phyloP scores from a whole-genome alignment of 129 eudicot species.

The Lactuca sativa region DNA sequence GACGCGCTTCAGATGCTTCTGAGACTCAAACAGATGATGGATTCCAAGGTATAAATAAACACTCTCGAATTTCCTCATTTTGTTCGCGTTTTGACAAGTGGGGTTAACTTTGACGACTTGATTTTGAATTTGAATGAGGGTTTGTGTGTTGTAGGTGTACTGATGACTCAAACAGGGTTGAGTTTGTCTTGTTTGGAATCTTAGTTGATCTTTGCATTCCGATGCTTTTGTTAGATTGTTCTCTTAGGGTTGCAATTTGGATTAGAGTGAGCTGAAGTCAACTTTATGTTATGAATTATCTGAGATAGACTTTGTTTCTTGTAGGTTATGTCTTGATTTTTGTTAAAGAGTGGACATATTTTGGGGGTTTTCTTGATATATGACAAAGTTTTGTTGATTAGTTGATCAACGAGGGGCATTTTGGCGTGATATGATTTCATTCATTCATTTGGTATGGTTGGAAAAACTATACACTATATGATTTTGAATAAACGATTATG shows the following conservation, averaged over 20 bases:
- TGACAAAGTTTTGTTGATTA: conserved; percentile 20
- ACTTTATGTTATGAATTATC: neutral
- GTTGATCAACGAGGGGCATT: conserved; percentile 2
- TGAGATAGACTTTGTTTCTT: neutral
- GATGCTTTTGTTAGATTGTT: conserved; percentile 14
- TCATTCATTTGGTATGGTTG: conserved; percentile 1
- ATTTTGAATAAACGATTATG: neutral
- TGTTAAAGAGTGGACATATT: neutral
- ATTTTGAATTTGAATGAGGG: conserved; percentile 19
- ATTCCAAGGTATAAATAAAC: conserved; percentile 51
- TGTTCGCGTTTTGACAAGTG: conserved; percentile 13
- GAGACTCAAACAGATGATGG: conserved; percentile 86
- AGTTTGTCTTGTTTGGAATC: conserved; percentile 18
- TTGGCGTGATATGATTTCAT: neutral
- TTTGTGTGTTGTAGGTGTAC: conserved; percentile 14
- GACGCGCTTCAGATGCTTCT: conserved; percentile 69
- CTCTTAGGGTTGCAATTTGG: conserved; percentile 10
- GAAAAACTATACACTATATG: neutral
- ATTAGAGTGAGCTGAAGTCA: neutral
- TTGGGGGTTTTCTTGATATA: conserved; percentile 20
- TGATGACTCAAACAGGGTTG: neutral
- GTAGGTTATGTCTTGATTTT: conserved; percentile 14
- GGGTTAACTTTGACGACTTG: conserved; percentile 14
- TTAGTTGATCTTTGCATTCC: conserved; percentile 4
- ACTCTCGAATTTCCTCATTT: neutral